Percentiles rank a stretch among this genome's conserved stretches.
phyloP scores from a whole-genome alignment of 2,329 filamentous ascomycete genomes.

The Claviceps citrina region DNA sequence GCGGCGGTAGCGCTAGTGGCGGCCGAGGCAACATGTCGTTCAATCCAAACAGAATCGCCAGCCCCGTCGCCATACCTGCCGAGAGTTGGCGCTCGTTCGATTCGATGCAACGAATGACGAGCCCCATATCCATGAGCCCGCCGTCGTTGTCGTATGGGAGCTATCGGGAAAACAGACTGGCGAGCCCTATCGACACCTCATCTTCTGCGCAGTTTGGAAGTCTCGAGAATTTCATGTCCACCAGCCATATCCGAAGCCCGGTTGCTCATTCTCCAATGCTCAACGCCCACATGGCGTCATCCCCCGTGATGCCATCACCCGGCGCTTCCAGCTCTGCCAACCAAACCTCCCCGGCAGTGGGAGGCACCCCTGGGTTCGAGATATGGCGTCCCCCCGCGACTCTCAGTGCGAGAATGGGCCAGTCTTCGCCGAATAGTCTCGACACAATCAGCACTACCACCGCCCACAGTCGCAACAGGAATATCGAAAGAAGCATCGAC shows the following conservation, averaged over 20 bases:
- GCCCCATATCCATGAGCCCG: slow-evolving; percentile 18
- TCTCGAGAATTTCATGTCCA: slow-evolving; percentile 19
- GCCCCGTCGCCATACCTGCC: slow-evolving; percentile 17
- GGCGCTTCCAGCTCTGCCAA: slow-evolving; percentile 9
- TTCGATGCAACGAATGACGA: slow-evolving; percentile 17
- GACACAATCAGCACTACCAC: slow-evolving; percentile 5
- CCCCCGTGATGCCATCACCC: slow-evolving; percentile 12
- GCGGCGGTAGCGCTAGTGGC: slow-evolving; percentile 3
- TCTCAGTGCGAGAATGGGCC: slow-evolving; percentile 13
- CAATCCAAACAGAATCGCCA: slow-evolving; percentile 16
- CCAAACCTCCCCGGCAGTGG: slow-evolving; percentile 10
- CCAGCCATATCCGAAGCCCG: slow-evolving; percentile 14
- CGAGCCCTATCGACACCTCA: slow-evolving; percentile 14
- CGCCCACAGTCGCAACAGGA: not conserved
- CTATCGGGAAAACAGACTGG: slow-evolving; percentile 17
- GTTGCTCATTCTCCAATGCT: slow-evolving; percentile 12
- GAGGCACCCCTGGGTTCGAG: slow-evolving; percentile 23
- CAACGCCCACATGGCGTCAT: slow-evolving; percentile 7
- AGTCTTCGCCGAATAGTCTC: slow-evolving; percentile 10
- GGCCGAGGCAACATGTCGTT: slow-evolving; percentile 3
- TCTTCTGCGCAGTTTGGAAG: slow-evolving; percentile 18
- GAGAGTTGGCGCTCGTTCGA: slow-evolving; percentile 19
- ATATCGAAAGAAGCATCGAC: not conserved
- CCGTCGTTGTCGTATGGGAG: slow-evolving; percentile 16
- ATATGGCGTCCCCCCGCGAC: slow-evolving; percentile 23